Base-by-base conservation (phyloP, 768 basidiomycete species). In the Coprinopsis strossmayeri region DNA sequence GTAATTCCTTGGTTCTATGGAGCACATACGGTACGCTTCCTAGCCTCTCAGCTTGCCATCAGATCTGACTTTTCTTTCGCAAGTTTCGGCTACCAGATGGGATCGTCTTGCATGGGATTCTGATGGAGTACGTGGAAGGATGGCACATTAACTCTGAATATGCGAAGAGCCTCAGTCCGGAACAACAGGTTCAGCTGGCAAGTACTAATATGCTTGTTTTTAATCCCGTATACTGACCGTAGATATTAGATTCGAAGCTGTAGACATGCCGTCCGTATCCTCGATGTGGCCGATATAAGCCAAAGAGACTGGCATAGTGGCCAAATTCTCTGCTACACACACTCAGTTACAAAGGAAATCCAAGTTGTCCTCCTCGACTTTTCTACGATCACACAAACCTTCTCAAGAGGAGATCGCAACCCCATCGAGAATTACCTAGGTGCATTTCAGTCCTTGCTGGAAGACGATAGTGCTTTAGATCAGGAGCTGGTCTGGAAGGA, bases 1-100 rank as follows among this genome's bases (percentile, higher is more conserved):
- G n/a, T 58, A 3, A 27, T 61, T 49, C 61, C 61, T 40, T 62
- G 60, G 61, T 62, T 58, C 28, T 62, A 61, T 44, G 60, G 61
- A 26, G 44, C 27, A 3, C 59, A 62, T 42, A 51, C 58, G 57
- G 61, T 60, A 42, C 47, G n/a, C 1, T 43, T 4, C 38, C 26
- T 23, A n/a, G 11, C 35, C 23, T 27, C 15, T 7, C 30, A 32
- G 20, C 2, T 27, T 34, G 20, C 32, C 26, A 27, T 37, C 5
- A 5, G 4, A 17, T 30, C 10, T 24, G 34, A 38, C 7, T 12
- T 45, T 35, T 38, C 23, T 17, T 37, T 35, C 43, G 13, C n/a
- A 15, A 54, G 53, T 54, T 54, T 49, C 56, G 48, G 3, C 27
- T 56, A 35, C 53, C 55, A 2, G n/a, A 50, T 34, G 55, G 55